Conservation (phyloP, 306 rosid species). For the Cucumis sativus region Cucumber_9930_V3 NC_026660.2:5376001-5376500, state of each 20-base stretch:
- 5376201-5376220: background rate
- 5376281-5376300: background rate
- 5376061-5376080: slow-evolving; percentile 6
- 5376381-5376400: no score
- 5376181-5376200: background rate
- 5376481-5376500: no score
- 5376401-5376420: no score
- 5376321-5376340: no score
- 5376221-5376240: background rate
- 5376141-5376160: background rate
- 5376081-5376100: background rate
- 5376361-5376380: no score
- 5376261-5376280: background rate
- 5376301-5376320: background rate
- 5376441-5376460: no score
- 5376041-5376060: background rate
- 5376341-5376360: no score
- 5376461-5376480: no score
- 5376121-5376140: background rate
- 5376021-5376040: background rate
- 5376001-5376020: background rate
- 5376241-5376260: background rate
- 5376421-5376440: no score
- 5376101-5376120: background rate
- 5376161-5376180: background rate